A percentile compares a stretch with the other conserved stretches of the same genome.
These are phyloP conservation scores for Trichoderma lentiforme DNA, from an alignment of 2,329 filamentous ascomycete genomes.

Conservation along the genomic window DNA sequence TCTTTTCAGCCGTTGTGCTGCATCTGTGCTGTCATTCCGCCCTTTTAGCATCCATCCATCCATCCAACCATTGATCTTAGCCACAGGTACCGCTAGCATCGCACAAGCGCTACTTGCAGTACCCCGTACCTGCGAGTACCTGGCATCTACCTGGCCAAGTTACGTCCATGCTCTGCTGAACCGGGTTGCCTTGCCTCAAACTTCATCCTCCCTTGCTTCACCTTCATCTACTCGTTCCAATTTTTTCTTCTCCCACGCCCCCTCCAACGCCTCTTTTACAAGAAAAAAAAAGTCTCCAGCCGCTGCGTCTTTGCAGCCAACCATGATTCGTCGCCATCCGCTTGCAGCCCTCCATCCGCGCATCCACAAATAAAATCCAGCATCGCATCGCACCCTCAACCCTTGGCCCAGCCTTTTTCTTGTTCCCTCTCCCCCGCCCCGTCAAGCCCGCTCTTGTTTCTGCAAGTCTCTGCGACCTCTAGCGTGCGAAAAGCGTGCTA, in stretches of 20 bases:
- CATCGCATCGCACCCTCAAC: neutral
- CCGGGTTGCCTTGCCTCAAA: neutral
- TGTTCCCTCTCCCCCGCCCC: constrained; percentile 16
- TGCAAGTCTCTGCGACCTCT: constrained; percentile 16
- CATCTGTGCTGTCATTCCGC: neutral
- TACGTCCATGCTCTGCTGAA: neutral
- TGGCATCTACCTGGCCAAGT: neutral
- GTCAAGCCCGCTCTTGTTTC: neutral
- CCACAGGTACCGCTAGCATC: neutral
- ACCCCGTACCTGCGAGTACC: neutral
- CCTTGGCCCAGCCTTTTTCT: neutral
- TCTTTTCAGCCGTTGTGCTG: neutral
- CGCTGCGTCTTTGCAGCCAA: constrained; percentile 33
- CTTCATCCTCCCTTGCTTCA: neutral
- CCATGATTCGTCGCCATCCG: constrained; percentile 36
- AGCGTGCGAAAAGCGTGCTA: constrained; percentile 13
- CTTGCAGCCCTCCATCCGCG: constrained; percentile 26
- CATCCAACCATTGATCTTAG: neutral
- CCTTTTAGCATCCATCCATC: neutral
- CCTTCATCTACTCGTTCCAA: neutral
- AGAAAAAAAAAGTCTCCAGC: neutral
- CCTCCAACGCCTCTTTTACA: neutral
- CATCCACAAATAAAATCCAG: constrained; percentile 23
- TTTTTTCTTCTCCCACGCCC: neutral
- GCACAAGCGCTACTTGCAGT: neutral